phyloP scores from a whole-genome alignment of 2,329 filamentous ascomycete species.

The Dothistroma pini region DNA sequence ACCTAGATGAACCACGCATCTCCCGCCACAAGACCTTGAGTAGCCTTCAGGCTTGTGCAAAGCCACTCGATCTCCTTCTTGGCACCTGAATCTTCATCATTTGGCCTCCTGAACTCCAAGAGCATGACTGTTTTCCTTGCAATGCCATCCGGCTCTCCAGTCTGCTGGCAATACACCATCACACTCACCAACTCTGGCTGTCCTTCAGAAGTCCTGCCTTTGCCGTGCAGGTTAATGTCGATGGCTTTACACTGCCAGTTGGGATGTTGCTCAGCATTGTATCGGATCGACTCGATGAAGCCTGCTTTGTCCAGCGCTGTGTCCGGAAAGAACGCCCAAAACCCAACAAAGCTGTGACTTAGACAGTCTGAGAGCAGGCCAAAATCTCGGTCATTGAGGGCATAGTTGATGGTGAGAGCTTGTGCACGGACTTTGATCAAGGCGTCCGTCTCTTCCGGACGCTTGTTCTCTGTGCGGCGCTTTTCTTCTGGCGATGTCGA shows the following conservation, averaged over 20 bases:
- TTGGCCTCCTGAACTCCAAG: not conserved
- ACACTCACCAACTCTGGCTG: not conserved
- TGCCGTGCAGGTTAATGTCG: not conserved
- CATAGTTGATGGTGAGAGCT: not conserved
- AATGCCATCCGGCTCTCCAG: not conserved
- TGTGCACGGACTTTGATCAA: not conserved
- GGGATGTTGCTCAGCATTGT: not conserved
- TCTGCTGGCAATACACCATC: not conserved
- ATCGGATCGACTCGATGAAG: not conserved
- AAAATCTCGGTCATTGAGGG: not conserved
- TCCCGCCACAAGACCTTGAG: not conserved
- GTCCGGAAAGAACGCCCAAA: constrained; percentile 1
- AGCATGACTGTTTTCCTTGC: not conserved
- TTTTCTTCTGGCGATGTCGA: not conserved
- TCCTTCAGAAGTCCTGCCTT: not conserved
- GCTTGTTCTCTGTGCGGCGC: not conserved
- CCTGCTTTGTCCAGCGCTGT: not conserved
- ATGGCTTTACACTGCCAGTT: constrained; percentile 1
- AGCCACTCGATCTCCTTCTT: not conserved
- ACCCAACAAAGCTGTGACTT: not conserved
- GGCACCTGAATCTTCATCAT: not conserved
- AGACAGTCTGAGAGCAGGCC: not conserved
- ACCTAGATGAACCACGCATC: not conserved
- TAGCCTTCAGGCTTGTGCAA: not conserved
- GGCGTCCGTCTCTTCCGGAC: not conserved